Evolutionary conservation across 2,329 filamentous ascomycete genomes (phyloP).

Genomic region (Ceratocystis papillata): DNA sequence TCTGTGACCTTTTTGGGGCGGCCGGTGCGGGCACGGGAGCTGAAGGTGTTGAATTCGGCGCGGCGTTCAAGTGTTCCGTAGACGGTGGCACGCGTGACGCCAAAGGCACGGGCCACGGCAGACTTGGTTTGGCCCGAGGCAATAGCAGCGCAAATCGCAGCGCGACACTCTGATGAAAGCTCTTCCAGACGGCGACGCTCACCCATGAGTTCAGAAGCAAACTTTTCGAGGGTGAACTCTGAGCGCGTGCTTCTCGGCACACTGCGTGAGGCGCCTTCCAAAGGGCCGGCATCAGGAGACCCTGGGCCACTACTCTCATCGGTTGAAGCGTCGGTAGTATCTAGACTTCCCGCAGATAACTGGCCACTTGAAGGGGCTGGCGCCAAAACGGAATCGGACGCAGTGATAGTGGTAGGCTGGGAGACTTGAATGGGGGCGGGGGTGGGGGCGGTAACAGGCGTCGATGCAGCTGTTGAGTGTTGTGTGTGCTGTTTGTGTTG

Average conservation of each 20-base stretch:
- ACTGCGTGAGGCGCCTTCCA: constrained; percentile 15
- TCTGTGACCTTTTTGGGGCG: constrained; percentile 24
- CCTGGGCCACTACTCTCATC: constrained; percentile 20
- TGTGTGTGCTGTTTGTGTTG: background rate
- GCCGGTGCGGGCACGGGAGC: constrained; percentile 22
- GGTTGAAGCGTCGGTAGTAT: constrained; percentile 19
- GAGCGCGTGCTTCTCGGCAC: constrained; percentile 14
- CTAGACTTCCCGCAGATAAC: constrained; percentile 11
- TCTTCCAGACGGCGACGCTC: constrained; percentile 23
- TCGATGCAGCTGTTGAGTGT: background rate
- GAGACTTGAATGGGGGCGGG: background rate
- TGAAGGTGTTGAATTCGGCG: constrained; percentile 24
- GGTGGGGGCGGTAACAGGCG: background rate
- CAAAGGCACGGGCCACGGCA: constrained; percentile 24
- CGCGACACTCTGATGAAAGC: constrained; percentile 23
- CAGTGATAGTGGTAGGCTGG: background rate
- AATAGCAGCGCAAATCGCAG: constrained; percentile 24
- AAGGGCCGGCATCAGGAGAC: background rate
- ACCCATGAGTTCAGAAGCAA: constrained; percentile 22
- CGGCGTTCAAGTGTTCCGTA: constrained; percentile 23
- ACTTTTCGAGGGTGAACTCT: constrained; percentile 21
- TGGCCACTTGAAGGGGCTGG: constrained; percentile 6
- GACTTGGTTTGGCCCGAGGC: constrained; percentile 23
- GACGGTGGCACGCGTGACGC: constrained; percentile 24
- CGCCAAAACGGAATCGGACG: constrained; percentile 2